A percentile compares a stretch with the other conserved stretches of the same genome.
These are phyloP conservation scores for Serendipita sp. DNA, from an alignment of 768 basidiomycete species.

Conservation along the genomic window DNA sequence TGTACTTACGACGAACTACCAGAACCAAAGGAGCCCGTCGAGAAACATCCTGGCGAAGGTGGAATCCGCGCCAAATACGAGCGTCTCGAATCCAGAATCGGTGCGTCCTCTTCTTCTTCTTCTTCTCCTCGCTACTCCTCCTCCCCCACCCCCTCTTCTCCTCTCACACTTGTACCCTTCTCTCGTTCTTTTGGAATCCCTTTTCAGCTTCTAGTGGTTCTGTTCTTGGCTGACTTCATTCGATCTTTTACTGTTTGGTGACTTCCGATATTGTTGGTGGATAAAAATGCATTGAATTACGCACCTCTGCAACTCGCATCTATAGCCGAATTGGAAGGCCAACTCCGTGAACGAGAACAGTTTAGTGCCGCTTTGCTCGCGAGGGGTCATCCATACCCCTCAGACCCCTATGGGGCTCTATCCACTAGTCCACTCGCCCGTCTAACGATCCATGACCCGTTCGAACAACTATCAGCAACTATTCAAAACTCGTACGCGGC, in stretches of 20 bases:
- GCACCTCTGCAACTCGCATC: neutral
- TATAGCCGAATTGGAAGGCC: constrained; percentile 49
- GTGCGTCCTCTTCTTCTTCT: constrained; percentile 25
- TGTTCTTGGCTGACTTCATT: no score
- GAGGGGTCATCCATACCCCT: no score
- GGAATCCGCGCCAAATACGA: constrained; percentile 32
- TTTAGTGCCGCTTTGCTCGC: neutral
- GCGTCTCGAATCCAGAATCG: constrained; percentile 49
- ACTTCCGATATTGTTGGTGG: no score
- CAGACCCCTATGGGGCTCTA: no score
- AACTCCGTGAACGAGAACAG: constrained; percentile 26
- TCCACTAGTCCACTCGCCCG: neutral
- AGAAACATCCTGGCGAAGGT: constrained; percentile 21
- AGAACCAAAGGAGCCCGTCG: constrained; percentile 5
- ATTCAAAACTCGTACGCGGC: neutral
- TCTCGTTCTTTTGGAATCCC: no score
- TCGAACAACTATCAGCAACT: neutral
- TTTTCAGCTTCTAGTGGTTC: no score
- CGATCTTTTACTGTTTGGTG: no score
- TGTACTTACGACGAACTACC: constrained; percentile 57
- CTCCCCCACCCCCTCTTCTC: neutral
- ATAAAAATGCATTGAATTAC: neutral
- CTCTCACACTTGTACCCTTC: neutral
- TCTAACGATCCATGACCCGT: neutral
- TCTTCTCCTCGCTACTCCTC: neutral